A percentile compares a stretch with the other conserved stretches of the same genome.
Conservation (phyloP, 2,329 filamentous ascomycete genomes). For the Pseudogymnoascus destructans region DNA sequence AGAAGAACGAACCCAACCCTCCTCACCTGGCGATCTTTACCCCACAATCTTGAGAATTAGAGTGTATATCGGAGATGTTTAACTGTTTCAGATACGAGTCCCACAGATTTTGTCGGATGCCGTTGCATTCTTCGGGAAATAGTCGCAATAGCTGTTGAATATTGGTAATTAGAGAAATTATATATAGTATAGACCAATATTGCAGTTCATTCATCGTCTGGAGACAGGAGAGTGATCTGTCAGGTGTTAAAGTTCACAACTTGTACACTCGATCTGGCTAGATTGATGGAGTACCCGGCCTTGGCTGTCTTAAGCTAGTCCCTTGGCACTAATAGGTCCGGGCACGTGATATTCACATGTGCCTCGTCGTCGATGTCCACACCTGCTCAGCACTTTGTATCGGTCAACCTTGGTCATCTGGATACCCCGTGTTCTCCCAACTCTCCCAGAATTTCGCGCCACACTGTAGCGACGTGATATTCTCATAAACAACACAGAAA, state of each 20-base stretch:
- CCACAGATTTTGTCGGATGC: background rate
- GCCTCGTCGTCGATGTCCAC: background rate
- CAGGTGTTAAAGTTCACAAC: background rate
- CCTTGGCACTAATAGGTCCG: background rate
- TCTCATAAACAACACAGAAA: conserved; percentile 34
- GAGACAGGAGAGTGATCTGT: background rate
- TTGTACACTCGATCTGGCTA: background rate
- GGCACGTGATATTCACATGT: background rate
- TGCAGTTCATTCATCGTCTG: background rate
- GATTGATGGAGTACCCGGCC: background rate
- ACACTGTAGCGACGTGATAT: conserved; percentile 20
- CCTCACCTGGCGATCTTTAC: background rate
- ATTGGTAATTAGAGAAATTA: background rate
- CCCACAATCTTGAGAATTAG: background rate
- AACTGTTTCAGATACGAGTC: background rate
- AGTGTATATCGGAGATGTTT: background rate
- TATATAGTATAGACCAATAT: background rate
- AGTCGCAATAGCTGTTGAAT: background rate
- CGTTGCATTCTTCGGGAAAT: background rate
- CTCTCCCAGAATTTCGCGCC: conserved; percentile 22
- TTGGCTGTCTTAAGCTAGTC: background rate
- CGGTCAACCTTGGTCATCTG: conserved; percentile 12
- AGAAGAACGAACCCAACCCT: background rate
- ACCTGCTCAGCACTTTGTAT: background rate
- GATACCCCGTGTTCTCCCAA: conserved; percentile 24